Evolutionary conservation across 1,284 basidiomycete species (phyloP).

Genomic region (Dichomitus squalens): DNA sequence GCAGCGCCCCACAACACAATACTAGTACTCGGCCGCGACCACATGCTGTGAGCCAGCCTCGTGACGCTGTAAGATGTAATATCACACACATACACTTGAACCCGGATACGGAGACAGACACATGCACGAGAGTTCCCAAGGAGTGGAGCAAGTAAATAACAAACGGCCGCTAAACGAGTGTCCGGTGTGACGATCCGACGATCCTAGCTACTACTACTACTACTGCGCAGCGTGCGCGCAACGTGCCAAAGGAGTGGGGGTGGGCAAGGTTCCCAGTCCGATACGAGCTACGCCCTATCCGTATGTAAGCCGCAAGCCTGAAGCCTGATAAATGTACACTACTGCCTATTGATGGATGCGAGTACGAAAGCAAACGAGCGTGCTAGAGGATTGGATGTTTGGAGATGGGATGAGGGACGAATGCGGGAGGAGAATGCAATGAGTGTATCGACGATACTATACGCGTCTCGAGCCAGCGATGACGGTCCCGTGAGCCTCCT

Average conservation of each 20-base stretch:
- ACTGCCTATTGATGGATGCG: not conserved
- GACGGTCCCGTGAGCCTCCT: constrained; percentile 6
- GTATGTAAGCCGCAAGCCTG: not conserved
- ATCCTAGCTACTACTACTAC: constrained; percentile 8
- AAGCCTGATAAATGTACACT: not conserved
- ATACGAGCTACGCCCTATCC: not conserved
- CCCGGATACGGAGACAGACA: not conserved
- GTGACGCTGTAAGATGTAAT: not conserved
- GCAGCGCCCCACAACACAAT: not conserved
- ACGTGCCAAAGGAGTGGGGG: constrained; percentile 12
- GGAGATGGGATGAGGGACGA: not conserved
- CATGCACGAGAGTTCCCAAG: not conserved
- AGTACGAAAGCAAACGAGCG: not conserved
- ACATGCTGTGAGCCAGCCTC: not conserved
- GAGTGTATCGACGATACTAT: not conserved
- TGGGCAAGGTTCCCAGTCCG: constrained; percentile 15
- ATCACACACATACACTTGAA: not conserved
- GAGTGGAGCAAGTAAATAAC: constrained; percentile 10
- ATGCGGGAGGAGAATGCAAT: not conserved
- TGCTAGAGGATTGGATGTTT: not conserved
- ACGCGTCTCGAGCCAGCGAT: constrained; percentile 19
- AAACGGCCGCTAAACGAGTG: constrained; percentile 8
- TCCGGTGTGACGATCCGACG: constrained; percentile 8
- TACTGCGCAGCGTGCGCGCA: not conserved
- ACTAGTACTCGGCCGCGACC: not conserved